A percentile compares a stretch with the other conserved stretches of the same genome.
Conservation (phyloP, 805 yeast species). For the Lachancea quebecensis region DNA sequence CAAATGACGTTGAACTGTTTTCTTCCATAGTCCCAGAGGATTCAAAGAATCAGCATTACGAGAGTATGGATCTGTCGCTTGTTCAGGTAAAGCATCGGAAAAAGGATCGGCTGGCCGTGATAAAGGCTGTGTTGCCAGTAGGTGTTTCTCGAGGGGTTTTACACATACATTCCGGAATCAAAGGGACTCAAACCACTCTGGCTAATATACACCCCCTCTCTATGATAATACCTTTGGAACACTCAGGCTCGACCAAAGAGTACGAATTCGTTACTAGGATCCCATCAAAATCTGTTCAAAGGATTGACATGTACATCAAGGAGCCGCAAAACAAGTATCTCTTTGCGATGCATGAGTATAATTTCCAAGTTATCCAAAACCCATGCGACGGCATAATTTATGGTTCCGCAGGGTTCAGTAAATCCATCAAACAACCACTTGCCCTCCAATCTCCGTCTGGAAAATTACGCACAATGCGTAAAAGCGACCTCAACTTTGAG, state of each 20-base stretch:
- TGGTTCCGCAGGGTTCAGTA: conserved; percentile 13
- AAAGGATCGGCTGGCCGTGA: conserved; percentile 51
- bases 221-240: conserved; percentile 67
- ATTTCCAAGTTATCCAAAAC: conserved; percentile 56
- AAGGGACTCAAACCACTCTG: conserved; percentile 50
- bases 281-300: conserved; percentile 62
- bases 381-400: conserved; percentile 46
- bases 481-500: conserved; percentile 41
- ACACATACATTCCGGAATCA: conserved; percentile 64
- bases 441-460: conserved; percentile 85
- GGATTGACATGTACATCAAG: conserved; percentile 70
- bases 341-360: conserved; percentile 49
- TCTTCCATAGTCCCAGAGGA: conserved; percentile 50
- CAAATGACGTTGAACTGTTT: conserved; percentile 60
- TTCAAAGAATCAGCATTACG: conserved; percentile 27
- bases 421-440: conserved; percentile 43
- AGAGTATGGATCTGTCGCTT: conserved; percentile 44
- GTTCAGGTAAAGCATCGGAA: conserved; percentile 75
- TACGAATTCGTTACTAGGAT: conserved; percentile 64
- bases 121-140: conserved; percentile 77
- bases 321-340: conserved; percentile 76
- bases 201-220: conserved; percentile 62
- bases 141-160: conserved; percentile 62
- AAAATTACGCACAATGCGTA: conserved; percentile 52
- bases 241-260: conserved; percentile 52